Evolutionary conservation across 306 rosid species (phyloP).

Genomic region (Dicorynia guianensis): DNA sequence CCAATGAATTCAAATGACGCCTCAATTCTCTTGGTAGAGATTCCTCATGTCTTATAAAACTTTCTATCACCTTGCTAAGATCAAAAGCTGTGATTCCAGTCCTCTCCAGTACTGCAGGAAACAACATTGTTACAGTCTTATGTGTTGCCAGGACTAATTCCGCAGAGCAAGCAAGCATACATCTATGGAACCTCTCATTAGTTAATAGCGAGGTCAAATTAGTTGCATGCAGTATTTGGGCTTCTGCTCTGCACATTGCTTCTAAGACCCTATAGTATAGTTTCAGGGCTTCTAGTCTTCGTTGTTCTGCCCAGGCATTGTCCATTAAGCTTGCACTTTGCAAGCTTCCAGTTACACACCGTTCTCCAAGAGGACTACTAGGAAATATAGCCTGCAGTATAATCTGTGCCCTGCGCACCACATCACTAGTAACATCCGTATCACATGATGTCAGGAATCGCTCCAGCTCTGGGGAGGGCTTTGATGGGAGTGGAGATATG

Average conservation of each 20-base stretch:
- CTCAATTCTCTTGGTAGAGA: slow-evolving; percentile 98
- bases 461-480: slow-evolving; percentile 85
- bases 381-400: slow-evolving; percentile 97
- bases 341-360: slow-evolving; percentile 69
- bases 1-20: slow-evolving; percentile 94
- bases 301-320: slow-evolving; percentile 94
- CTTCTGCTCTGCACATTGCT: slow-evolving; percentile 98
- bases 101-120: slow-evolving; percentile 97
- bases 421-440: slow-evolving; percentile 84
- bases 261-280: slow-evolving; percentile 90
- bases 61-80: slow-evolving; percentile 98
- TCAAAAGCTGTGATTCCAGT: slow-evolving; percentile 99
- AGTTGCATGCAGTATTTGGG: slow-evolving; percentile 83
- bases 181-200: slow-evolving; percentile 98
- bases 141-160: slow-evolving; percentile 97
- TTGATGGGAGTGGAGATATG: slow-evolving; percentile 84
- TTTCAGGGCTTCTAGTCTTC: slow-evolving; percentile 89
- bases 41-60: slow-evolving; percentile 96
- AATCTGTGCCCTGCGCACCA: slow-evolving; percentile 83
- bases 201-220: slow-evolving; percentile 91
- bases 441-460: slow-evolving; percentile 85
- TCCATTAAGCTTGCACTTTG: slow-evolving; percentile 88
- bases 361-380: slow-evolving; percentile 80
- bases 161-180: slow-evolving; percentile 99
- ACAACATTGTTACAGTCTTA: slow-evolving; percentile 96